Percentiles rank a stretch among this genome's conserved stretches.
Evolutionary conservation across 306 rosid species (phyloP).

Genomic region (Trifolium repens): DNA sequence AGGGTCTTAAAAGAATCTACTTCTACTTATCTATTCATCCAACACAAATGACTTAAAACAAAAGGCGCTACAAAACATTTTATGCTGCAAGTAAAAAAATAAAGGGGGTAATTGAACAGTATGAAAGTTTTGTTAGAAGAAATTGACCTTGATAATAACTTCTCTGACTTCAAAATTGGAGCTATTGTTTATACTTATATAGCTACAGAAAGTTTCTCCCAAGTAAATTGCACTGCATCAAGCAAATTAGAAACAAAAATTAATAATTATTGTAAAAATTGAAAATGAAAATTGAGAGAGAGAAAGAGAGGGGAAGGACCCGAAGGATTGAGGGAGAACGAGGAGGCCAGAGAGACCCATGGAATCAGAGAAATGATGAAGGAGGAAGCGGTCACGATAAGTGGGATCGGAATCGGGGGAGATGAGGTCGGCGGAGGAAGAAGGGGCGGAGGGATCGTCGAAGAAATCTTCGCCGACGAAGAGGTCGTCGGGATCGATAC

Average conservation of each 20-base stretch:
- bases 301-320: slow-evolving; percentile 46
- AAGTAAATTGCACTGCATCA: slow-evolving; percentile 83
- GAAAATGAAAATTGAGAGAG: background rate
- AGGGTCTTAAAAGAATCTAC: background rate
- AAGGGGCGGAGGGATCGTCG: slow-evolving; percentile 72
- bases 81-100: slow-evolving; percentile 1
- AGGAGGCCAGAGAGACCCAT: slow-evolving; percentile 96
- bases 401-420: slow-evolving; percentile 65
- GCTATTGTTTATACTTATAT: slow-evolving; percentile 89
- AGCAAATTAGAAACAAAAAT: background rate
- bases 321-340: slow-evolving; percentile 97
- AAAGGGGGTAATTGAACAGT: background rate
- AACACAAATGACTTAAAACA: slow-evolving; percentile 2
- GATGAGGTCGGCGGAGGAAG: slow-evolving; percentile 52
- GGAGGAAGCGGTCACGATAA: slow-evolving; percentile 75
- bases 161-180: slow-evolving; percentile 89
- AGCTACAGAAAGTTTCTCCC: slow-evolving; percentile 98
- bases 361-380: slow-evolving; percentile 71
- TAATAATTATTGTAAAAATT: background rate
- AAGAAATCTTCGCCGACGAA: slow-evolving; percentile 84
- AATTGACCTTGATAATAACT: slow-evolving; percentile 70
- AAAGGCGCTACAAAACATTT: slow-evolving; percentile 4
- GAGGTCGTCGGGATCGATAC: slow-evolving; percentile 80
- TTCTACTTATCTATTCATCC: slow-evolving; percentile 17
- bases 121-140: background rate